A percentile compares a stretch with the other conserved stretches of the same genome.
Evolutionary conservation across 352 stramenopile species (phyloP).

Genomic region (Pythium dissotocum): DNA sequence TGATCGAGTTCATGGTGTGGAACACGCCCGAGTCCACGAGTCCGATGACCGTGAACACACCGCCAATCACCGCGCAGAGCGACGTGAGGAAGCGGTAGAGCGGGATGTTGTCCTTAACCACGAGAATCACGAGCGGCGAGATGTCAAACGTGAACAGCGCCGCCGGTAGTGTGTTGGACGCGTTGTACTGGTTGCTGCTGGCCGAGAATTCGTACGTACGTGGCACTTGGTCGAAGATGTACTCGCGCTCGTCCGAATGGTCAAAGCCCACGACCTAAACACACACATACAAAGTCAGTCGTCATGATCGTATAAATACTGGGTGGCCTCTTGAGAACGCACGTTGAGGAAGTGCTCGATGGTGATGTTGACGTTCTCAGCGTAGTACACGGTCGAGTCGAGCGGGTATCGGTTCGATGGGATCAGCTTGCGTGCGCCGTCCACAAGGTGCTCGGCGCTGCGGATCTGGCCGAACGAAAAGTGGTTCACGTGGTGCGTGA

Average conservation of each 20-base stretch:
- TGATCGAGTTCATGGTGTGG: constrained; percentile 80
- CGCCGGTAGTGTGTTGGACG: constrained; percentile 51
- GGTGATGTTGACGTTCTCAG: constrained; percentile 69
- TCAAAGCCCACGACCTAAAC: constrained; percentile 76
- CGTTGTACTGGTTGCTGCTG: constrained; percentile 77
- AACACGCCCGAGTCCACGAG: constrained; percentile 81
- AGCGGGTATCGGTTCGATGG: constrained; percentile 68
- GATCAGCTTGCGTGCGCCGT: constrained; percentile 41
- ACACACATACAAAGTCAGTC: background rate
- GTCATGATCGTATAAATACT: background rate
- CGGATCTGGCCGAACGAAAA: constrained; percentile 87
- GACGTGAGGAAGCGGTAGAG: constrained; percentile 87
- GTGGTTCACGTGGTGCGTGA: constrained; percentile 75
- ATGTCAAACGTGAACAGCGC: constrained; percentile 84
- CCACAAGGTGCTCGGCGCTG: constrained; percentile 56
- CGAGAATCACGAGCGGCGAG: constrained; percentile 71
- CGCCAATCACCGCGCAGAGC: constrained; percentile 77
- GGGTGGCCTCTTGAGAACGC: constrained; percentile 45
- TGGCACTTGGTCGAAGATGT: constrained; percentile 48
- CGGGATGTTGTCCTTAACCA: constrained; percentile 64
- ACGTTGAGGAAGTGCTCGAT: constrained; percentile 85
- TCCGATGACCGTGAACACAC: constrained; percentile 80
- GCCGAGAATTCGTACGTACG: constrained; percentile 81
- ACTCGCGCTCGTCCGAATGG: constrained; percentile 53
- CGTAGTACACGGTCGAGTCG: constrained; percentile 52